phyloP scores from a whole-genome alignment of 2,329 filamentous ascomycete species.

The Fusarium sp. region DNA sequence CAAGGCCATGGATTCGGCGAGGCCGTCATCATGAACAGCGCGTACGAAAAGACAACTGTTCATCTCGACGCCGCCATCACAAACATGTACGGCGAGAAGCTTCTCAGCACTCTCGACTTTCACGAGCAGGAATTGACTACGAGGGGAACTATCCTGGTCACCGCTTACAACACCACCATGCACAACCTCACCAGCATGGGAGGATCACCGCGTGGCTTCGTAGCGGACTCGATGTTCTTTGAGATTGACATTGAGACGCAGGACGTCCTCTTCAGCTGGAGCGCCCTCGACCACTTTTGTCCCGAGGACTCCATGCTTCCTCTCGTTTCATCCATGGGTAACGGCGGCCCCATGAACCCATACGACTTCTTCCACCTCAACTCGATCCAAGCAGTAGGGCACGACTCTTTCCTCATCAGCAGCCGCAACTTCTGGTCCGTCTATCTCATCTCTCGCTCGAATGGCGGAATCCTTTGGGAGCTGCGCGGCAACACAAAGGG shows the following conservation, averaged over 20 bases:
- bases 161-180: slow-evolving; percentile 38
- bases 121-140: slow-evolving; percentile 39
- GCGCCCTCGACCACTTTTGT: slow-evolving; percentile 48
- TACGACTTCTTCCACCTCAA: slow-evolving; percentile 44
- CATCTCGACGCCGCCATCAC: slow-evolving; percentile 19
- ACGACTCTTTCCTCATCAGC: slow-evolving; percentile 38
- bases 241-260: slow-evolving; percentile 54
- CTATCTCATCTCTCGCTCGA: slow-evolving; percentile 35
- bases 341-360: slow-evolving; percentile 13
- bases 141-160: slow-evolving; percentile 38
- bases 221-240: slow-evolving; percentile 50
- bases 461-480: slow-evolving; percentile 39
- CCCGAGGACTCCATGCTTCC: slow-evolving; percentile 26
- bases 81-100: background rate
- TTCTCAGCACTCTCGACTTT: slow-evolving; percentile 30
- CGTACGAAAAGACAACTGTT: slow-evolving; percentile 38
- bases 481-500: slow-evolving; percentile 39
- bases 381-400: slow-evolving; percentile 35
- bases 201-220: slow-evolving; percentile 24
- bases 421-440: slow-evolving; percentile 38
- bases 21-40: slow-evolving; percentile 44
- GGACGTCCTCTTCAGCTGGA: slow-evolving; percentile 54
- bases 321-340: slow-evolving; percentile 14
- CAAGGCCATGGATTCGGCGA: slow-evolving; percentile 47
- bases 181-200: slow-evolving; percentile 32